Percentiles rank a stretch among this genome's conserved stretches.
These are phyloP conservation scores for Colletotrichum abscissum DNA, from an alignment of 2,329 filamentous ascomycete species.

Conservation along the genomic window DNA sequence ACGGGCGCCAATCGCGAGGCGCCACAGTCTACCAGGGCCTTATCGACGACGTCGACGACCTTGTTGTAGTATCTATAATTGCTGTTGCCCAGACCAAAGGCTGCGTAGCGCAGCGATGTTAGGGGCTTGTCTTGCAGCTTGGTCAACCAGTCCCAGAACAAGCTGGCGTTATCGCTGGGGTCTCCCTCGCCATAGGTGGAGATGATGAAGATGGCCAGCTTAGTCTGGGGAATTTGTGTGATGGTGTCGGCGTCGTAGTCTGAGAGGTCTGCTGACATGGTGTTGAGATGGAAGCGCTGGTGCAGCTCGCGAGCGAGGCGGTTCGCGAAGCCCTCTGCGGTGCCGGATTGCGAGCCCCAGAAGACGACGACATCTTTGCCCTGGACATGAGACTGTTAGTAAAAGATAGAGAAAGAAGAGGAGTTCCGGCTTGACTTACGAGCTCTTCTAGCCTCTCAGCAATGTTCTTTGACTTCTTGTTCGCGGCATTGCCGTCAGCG, in stretches of 20 bases:
- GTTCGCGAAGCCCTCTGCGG: constrained; percentile 55
- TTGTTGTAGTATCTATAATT: constrained; percentile 52
- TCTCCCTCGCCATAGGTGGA: constrained; percentile 54
- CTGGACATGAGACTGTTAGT: background rate
- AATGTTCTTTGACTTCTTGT: constrained; percentile 56
- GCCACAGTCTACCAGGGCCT: constrained; percentile 40
- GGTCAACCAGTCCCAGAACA: constrained; percentile 44
- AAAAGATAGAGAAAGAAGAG: no score
- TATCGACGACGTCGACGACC: constrained; percentile 44
- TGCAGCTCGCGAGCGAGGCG: constrained; percentile 52
- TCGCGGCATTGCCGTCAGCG: constrained; percentile 42
- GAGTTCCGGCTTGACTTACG: constrained; percentile 32
- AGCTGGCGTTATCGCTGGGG: constrained; percentile 50
- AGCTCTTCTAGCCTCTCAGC: constrained; percentile 46
- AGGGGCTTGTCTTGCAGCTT: constrained; percentile 33
- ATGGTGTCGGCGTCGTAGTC: constrained; percentile 58
- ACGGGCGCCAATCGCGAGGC: constrained; percentile 42
- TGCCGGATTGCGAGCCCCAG: constrained; percentile 61
- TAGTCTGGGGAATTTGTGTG: constrained; percentile 39
- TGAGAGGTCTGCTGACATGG: constrained; percentile 55
- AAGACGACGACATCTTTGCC: constrained; percentile 48
- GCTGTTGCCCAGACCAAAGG: constrained; percentile 52
- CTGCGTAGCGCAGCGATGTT: constrained; percentile 45
- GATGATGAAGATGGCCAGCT: constrained; percentile 49
- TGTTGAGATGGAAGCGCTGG: constrained; percentile 51